Evolutionary conservation across 257 asterid genomes (phyloP).

Genomic region (Capsicum pubescens): DNA sequence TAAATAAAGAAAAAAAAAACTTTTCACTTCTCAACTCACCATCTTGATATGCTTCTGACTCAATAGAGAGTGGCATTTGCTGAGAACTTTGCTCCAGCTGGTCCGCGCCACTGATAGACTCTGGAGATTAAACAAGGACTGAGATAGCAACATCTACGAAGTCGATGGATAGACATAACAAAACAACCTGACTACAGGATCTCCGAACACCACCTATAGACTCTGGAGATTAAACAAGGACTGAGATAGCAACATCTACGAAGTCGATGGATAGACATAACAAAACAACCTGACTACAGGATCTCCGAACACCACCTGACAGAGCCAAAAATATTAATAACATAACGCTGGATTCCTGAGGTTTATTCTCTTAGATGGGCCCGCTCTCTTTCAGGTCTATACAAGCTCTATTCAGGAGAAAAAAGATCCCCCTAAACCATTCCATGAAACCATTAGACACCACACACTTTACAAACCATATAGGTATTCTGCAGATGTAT

Average conservation of each 20-base stretch:
- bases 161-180: not conserved
- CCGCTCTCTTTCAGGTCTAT: not conserved
- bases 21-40: constrained; percentile 53
- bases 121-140: constrained; percentile 43
- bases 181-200: not conserved
- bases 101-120: constrained; percentile 61
- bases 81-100: constrained; percentile 62
- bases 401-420: not conserved
- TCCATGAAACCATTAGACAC: not conserved
- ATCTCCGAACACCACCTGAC: not conserved
- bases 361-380: not conserved
- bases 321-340: not conserved
- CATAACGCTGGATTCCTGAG: not conserved
- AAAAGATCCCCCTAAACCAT: not conserved
- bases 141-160: constrained; percentile 15
- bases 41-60: constrained; percentile 64
- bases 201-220: constrained; percentile 49
- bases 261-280: not conserved
- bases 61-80: constrained; percentile 57
- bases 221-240: constrained; percentile 46
- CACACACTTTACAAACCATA: constrained; percentile 1
- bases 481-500: constrained; percentile 10
- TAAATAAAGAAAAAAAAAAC: not conserved
- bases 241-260: constrained; percentile 19
- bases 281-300: not conserved